Base-by-base conservation (phyloP, 352 stramenopile species). In the Globisporangium abappressorium region DNA sequence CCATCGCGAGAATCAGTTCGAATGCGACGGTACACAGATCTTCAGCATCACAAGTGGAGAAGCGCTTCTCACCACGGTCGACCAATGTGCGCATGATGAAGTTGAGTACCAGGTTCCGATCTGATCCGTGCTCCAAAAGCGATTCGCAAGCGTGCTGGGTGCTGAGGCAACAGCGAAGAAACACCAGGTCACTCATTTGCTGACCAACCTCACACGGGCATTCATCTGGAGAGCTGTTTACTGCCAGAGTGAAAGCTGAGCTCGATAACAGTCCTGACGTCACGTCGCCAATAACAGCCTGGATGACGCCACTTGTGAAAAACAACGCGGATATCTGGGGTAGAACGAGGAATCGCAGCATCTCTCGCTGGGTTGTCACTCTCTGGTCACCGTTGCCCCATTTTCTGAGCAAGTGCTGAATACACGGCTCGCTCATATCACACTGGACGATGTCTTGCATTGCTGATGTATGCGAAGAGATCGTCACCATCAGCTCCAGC, bases 191-290 rank as follows among this genome's bases (percentile, higher is more conserved):
- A 33, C 73, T 57, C 20, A 83, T 64, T 2, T 51, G 34, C 41
- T 30, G 33, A n/a, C 70, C 69, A 28, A 61, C 22, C 20, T 54
- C 20, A 1, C 18, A 54, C 14, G 77, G 69, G 6, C 65, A 83
- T 70, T 84, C 77, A 41, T 83, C 73, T 30, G 65, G 65, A 1
- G 73, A 68, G n/a, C 77, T 83, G 64, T 80, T 81, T 15, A 87
- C 11, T 53, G 75, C 70, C 36, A 80, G 30, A 15, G 75, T 64
- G 33, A 77, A 81, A 30, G 73, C 59, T 12, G 46, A 41, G 30
- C 53, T 74, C 43, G 65, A 56, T 65, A 68, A 58, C 2, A 82
- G 64, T 34, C 49, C 33, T 24, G 20, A 55, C n/a, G 72, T 26
- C 14, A 57, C 51, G 41, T 62, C 63, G 20, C 4, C 43, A 30